phyloP scores from a whole-genome alignment of 129 eudicot genomes.

The Flaveria linearis region DNA sequence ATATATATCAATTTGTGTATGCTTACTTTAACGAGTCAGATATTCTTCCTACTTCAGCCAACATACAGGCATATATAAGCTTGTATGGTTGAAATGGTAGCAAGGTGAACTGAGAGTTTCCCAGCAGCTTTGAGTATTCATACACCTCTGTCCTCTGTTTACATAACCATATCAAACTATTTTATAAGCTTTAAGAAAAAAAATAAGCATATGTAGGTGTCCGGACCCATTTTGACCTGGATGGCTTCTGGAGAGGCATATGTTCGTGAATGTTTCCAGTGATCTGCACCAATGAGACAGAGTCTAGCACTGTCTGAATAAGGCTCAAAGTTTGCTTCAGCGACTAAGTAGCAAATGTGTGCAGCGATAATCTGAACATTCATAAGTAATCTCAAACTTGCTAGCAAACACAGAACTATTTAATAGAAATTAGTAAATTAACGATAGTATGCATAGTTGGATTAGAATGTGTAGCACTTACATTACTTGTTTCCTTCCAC shows the following conservation, averaged over 20 bases:
- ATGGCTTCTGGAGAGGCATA: constrained; percentile 97
- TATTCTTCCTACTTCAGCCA: constrained; percentile 93
- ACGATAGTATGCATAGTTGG: constrained; percentile 12
- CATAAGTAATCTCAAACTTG: constrained; percentile 8
- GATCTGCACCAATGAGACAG: constrained; percentile 97
- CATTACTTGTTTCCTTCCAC: constrained; percentile 91
- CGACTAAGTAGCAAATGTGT: constrained; percentile 92
- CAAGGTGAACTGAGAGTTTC: constrained; percentile 86
- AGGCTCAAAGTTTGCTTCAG: constrained; percentile 91
- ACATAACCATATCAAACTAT: neutral
- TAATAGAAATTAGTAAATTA: neutral
- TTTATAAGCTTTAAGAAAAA: neutral
- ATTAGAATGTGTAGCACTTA: constrained; percentile 40
- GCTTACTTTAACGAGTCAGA: constrained; percentile 87
- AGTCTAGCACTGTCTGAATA: constrained; percentile 91
- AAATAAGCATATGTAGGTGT: neutral
- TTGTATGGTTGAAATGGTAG: constrained; percentile 93
- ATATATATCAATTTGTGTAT: neutral
- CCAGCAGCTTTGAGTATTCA: constrained; percentile 79
- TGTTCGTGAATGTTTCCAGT: constrained; percentile 85
- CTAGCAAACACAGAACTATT: constrained; percentile 12
- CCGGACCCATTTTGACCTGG: constrained; percentile 52
- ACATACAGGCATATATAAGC: constrained; percentile 89
- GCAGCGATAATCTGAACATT: constrained; percentile 83
- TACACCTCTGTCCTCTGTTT: constrained; percentile 89